A percentile compares a stretch with the other conserved stretches of the same genome.
phyloP scores from a whole-genome alignment of 2,329 filamentous ascomycete genomes.

The Fusarium floridanum region DNA sequence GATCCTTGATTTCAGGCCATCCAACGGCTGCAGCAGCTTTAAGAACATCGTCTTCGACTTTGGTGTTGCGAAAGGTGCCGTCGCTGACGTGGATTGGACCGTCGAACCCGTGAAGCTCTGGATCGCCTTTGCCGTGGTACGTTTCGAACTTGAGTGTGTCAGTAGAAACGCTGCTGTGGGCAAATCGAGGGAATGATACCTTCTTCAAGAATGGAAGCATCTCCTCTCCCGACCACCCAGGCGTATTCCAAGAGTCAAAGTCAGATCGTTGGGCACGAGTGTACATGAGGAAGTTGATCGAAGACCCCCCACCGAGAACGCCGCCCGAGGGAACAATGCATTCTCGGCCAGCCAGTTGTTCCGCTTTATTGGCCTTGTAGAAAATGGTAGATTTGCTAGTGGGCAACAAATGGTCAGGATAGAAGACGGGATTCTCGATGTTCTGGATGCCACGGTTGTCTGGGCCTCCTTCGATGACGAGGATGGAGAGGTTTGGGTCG shows the following conservation, averaged over 20 bases:
- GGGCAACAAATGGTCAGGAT: slow-evolving; percentile 41
- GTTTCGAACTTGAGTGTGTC: slow-evolving; percentile 62
- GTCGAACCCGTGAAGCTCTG: slow-evolving; percentile 62
- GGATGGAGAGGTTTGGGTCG: slow-evolving; percentile 46
- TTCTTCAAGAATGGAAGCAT: slow-evolving; percentile 51
- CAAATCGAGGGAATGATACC: slow-evolving; percentile 13
- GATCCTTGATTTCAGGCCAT: slow-evolving; percentile 64
- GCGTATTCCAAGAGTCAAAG: slow-evolving; percentile 51
- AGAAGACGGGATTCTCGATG: slow-evolving; percentile 47
- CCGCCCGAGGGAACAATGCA: slow-evolving; percentile 47
- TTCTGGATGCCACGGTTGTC: slow-evolving; percentile 46
- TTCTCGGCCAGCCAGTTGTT: slow-evolving; percentile 40
- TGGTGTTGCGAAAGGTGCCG: slow-evolving; percentile 58
- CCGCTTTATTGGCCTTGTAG: slow-evolving; percentile 45
- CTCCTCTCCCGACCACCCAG: slow-evolving; percentile 51
- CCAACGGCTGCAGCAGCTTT: slow-evolving; percentile 61
- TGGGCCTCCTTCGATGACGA: slow-evolving; percentile 49
- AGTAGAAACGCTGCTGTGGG: neutral
- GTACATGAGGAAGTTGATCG: slow-evolving; percentile 52
- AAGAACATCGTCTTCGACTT: slow-evolving; percentile 63
- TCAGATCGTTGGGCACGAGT: slow-evolving; percentile 50
- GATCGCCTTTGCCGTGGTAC: slow-evolving; percentile 61
- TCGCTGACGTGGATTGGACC: slow-evolving; percentile 69
- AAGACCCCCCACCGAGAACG: slow-evolving; percentile 49
- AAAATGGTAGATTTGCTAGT: slow-evolving; percentile 43